Evolutionary conservation across 1,284 basidiomycete genomes (phyloP).

Genomic region (Ustilago xerochloae): DNA sequence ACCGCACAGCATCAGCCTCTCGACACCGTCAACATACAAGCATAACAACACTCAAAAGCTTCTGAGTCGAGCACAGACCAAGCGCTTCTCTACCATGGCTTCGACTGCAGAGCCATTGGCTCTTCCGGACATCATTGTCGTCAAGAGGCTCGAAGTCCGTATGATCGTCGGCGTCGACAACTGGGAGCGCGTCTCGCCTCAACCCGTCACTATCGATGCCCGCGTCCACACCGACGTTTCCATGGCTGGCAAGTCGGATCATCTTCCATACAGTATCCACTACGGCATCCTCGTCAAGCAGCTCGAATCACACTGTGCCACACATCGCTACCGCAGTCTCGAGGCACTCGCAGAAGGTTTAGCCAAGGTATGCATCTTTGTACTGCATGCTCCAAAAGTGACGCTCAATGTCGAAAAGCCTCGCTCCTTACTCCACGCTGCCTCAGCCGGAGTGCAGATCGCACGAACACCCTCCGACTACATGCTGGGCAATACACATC

Average conservation of each 20-base stretch:
- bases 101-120: constrained; percentile 11
- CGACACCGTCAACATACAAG: not conserved
- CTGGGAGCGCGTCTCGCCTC: constrained; percentile 68
- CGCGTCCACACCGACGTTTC: constrained; percentile 74
- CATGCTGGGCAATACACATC: constrained; percentile 28
- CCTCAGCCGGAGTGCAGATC: constrained; percentile 71
- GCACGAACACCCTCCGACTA: constrained; percentile 54
- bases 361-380: constrained; percentile 70
- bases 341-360: constrained; percentile 68
- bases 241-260: constrained; percentile 73
- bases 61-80: not conserved
- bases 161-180: constrained; percentile 63
- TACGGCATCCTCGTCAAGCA: constrained; percentile 65
- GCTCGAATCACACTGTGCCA: constrained; percentile 59
- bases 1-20: not conserved
- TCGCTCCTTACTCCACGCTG: constrained; percentile 74
- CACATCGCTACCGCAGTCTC: constrained; percentile 44
- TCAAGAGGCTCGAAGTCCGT: constrained; percentile 60
- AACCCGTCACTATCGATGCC: constrained; percentile 75
- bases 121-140: constrained; percentile 58
- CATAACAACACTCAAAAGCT: not conserved
- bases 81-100: constrained; percentile 12
- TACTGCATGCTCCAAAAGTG: constrained; percentile 69
- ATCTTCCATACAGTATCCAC: constrained; percentile 73
- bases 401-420: constrained; percentile 72